Evolutionary conservation across 1,284 basidiomycete genomes (phyloP), one percentile per base, ranked within the genome.

Genomic region (Melampsora larici-populina): DNA sequence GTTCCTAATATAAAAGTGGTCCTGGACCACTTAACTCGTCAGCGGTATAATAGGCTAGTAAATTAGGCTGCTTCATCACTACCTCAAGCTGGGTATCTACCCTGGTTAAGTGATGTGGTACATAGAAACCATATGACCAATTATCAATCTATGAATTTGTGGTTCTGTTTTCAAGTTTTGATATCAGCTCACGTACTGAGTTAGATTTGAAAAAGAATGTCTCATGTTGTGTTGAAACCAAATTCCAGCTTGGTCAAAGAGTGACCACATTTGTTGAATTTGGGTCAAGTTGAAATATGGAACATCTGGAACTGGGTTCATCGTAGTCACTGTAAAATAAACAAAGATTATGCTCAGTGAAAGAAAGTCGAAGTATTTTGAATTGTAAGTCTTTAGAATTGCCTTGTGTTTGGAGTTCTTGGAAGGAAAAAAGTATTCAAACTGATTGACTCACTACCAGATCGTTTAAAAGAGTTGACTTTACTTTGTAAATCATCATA

Each of bases 141-240:
- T 13, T 13, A 13, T 36, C 9, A 36, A 9, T 9, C 36, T 36
- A 36, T 36, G 36, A 36, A 4, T 43, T 43, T 11, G 5, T 43
- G 13, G 13, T 9, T 7, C 13, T 43, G 40, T 1, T 43, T 11
- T 43, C 7, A 13, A 43, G 40, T 43, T 11, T 43, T 43, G 6
- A 2, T 24, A 13, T n/a, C 21, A 1, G 29, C 55, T 24, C 15
- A 49, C 75, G 60, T 70, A 77, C 75, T 60, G 60, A 9, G 55
- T 67, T 43, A 48, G 21, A 51, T 77, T 70, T 58, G 24, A 26
- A 31, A 69, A 77, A 18, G 67, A 26, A 24, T 64, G 33, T 18
- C 66, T 65, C 51, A 70, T 63, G 36, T 77, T 66, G 40, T 77
- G 69, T 70, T 70, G 66, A 46, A 70, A 13, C 75, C 75, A 77